Conservation (phyloP, 768 basidiomycete genomes). For the Pisolithus albus region DNA sequence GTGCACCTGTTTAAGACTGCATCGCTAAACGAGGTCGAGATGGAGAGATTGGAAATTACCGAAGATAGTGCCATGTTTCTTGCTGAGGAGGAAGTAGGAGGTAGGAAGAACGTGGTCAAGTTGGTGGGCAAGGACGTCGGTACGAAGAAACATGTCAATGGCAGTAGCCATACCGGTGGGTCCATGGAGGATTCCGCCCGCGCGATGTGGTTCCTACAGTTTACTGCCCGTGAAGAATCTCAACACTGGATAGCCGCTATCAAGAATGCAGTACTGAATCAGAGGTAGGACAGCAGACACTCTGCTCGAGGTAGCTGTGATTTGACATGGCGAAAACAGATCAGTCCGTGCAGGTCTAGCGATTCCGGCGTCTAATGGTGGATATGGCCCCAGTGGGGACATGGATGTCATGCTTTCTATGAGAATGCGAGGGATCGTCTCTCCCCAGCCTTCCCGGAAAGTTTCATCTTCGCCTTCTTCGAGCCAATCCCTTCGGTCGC, state of each 20-base stretch:
- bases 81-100: constrained; percentile 46
- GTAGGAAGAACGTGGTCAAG: constrained; percentile 51
- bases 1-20: constrained; percentile 69
- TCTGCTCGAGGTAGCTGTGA: background rate
- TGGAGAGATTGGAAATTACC: constrained; percentile 70
- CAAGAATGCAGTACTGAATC: constrained; percentile 64
- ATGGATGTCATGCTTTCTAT: constrained; percentile 82
- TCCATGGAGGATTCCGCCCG: constrained; percentile 2
- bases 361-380: constrained; percentile 34
- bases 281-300: constrained; percentile 42
- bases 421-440: constrained; percentile 54
- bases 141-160: constrained; percentile 25
- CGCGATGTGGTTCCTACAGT: constrained; percentile 57
- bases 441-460: constrained; percentile 21
- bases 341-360: constrained; percentile 65
- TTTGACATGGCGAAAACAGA: constrained; percentile 29
- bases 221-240: constrained; percentile 51
- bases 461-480: constrained; percentile 20
- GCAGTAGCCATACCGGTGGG: constrained; percentile 15
- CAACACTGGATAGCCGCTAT: constrained; percentile 74
- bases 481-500: constrained; percentile 23
- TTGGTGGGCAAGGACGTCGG: constrained; percentile 61
- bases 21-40: constrained; percentile 53
- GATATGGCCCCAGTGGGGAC: constrained; percentile 65
- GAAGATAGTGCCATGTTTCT: constrained; percentile 73